Percentiles rank a stretch among this genome's conserved stretches.
Conservation (phyloP, 202 grass and related monocot genomes). For the Dendrocalamus latiflorus region DNA sequence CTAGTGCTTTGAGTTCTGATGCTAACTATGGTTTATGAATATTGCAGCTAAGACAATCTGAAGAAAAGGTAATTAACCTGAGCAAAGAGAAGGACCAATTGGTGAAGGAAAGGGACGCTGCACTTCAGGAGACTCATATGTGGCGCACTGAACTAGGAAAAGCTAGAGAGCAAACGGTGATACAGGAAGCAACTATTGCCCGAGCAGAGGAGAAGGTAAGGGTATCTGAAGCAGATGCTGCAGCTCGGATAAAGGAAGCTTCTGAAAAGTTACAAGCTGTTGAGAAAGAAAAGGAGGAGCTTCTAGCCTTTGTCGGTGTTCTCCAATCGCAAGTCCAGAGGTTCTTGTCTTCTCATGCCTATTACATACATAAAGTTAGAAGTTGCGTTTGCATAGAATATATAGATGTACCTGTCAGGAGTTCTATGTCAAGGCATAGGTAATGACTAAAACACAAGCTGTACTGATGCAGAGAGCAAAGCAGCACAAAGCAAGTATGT, state of each 20-base stretch:
- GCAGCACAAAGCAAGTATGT: conserved; percentile 57
- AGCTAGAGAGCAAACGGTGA: conserved; percentile 80
- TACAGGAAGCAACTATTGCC: conserved; percentile 81
- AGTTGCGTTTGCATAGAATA: background rate
- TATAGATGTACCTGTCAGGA: background rate
- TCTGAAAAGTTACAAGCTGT: conserved; percentile 51
- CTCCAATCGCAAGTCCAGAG: conserved; percentile 93
- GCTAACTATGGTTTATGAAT: conserved; percentile 12
- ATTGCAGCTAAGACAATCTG: conserved; percentile 65
- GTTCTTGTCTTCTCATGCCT: conserved; percentile 36
- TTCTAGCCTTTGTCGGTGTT: conserved; percentile 56
- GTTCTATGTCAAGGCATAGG: background rate
- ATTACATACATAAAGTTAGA: background rate
- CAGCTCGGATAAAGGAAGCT: conserved; percentile 54
- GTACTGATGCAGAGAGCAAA: conserved; percentile 54
- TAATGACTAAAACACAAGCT: background rate
- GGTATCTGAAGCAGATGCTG: conserved; percentile 57
- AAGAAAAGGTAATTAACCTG: conserved; percentile 66
- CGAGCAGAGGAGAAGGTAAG: conserved; percentile 81
- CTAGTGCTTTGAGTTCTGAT: background rate
- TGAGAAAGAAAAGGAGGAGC: conserved; percentile 70
- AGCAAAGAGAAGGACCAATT: conserved; percentile 74
- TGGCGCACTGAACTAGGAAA: conserved; percentile 93
- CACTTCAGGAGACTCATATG: conserved; percentile 75
- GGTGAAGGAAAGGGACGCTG: conserved; percentile 78